Conservation (phyloP, 257 asterid genomes). For the Cruciata laevipes region DNA sequence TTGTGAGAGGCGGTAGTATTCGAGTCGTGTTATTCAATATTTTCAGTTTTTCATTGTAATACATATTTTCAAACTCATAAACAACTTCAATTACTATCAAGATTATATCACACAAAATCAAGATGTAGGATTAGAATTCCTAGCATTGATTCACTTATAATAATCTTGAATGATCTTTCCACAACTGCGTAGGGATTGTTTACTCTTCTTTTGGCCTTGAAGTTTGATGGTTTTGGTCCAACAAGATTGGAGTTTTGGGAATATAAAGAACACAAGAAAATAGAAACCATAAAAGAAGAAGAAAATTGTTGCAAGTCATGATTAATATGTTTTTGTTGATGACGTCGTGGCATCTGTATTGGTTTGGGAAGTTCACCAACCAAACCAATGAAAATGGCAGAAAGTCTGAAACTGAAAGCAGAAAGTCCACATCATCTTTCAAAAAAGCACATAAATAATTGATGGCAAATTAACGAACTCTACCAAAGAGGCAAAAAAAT, state of each 20-base stretch:
- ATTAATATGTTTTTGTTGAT: not conserved
- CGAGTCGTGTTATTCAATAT: too few relatives aligned
- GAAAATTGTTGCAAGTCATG: not conserved
- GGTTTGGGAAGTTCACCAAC: constrained; percentile 28
- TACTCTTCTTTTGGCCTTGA: not conserved
- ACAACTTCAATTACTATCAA: too few relatives aligned
- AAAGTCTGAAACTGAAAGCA: not conserved
- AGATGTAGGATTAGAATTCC: too few relatives aligned
- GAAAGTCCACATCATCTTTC: not conserved
- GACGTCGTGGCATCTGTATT: not conserved
- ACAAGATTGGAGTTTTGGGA: not conserved
- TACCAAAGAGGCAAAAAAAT: not conserved
- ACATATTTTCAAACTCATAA: too few relatives aligned
- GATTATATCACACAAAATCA: too few relatives aligned
- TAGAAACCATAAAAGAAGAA: not conserved
- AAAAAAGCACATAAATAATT: not conserved
- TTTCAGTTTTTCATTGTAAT: too few relatives aligned
- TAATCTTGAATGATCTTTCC: too few relatives aligned
- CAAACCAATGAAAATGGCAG: constrained; percentile 18
- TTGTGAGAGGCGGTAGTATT: too few relatives aligned
- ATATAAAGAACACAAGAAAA: not conserved
- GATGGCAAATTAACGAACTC: constrained; percentile 8
- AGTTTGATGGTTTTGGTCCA: not conserved
- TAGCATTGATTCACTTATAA: too few relatives aligned
- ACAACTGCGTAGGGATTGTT: too few relatives aligned